Percentiles rank a stretch among this genome's conserved stretches.
Evolutionary conservation across 345 rosid genomes (phyloP).

Genomic region (Aquilaria malaccensis): DNA sequence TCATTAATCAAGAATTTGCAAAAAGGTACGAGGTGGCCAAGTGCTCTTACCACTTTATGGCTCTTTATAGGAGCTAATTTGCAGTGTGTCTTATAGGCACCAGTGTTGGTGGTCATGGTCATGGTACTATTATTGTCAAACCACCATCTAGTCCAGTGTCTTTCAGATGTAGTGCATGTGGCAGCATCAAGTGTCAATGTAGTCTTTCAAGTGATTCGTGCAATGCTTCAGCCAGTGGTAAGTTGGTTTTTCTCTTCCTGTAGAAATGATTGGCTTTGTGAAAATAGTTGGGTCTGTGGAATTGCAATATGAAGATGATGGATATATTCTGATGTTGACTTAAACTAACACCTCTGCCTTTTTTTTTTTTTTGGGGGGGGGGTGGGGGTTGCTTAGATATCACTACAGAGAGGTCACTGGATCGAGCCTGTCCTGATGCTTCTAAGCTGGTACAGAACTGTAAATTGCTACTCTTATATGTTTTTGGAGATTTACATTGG

Average conservation of each 20-base stretch:
- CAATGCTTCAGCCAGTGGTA: slow-evolving; percentile 30
- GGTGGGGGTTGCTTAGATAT: slow-evolving; percentile 23
- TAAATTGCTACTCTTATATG: not conserved
- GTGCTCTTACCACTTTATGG: slow-evolving; percentile 31
- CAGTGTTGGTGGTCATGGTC: slow-evolving; percentile 19
- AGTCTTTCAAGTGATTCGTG: slow-evolving; percentile 24
- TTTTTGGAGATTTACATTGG: not conserved
- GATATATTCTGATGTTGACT: not conserved
- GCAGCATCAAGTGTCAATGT: slow-evolving; percentile 28
- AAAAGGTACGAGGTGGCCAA: slow-evolving; percentile 55
- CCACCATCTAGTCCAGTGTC: slow-evolving; percentile 19
- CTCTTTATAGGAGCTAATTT: slow-evolving; percentile 22
- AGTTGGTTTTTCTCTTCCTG: slow-evolving; percentile 10
- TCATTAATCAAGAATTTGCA: slow-evolving; percentile 13
- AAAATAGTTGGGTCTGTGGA: too few relatives aligned
- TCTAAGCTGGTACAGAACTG: slow-evolving; percentile 33
- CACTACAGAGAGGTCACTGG: slow-evolving; percentile 31
- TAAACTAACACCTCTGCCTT: slow-evolving; percentile 10
- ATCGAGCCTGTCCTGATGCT: slow-evolving; percentile 23
- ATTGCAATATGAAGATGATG: too few relatives aligned
- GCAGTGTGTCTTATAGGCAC: slow-evolving; percentile 18
- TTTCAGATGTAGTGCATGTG: slow-evolving; percentile 39
- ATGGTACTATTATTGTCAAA: slow-evolving; percentile 21
- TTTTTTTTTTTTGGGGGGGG: not conserved
- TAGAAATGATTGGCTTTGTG: not conserved